Base-by-base conservation (phyloP, 2,329 filamentous ascomycete genomes). In the Hymenotorrendiella dingleyae region DNA sequence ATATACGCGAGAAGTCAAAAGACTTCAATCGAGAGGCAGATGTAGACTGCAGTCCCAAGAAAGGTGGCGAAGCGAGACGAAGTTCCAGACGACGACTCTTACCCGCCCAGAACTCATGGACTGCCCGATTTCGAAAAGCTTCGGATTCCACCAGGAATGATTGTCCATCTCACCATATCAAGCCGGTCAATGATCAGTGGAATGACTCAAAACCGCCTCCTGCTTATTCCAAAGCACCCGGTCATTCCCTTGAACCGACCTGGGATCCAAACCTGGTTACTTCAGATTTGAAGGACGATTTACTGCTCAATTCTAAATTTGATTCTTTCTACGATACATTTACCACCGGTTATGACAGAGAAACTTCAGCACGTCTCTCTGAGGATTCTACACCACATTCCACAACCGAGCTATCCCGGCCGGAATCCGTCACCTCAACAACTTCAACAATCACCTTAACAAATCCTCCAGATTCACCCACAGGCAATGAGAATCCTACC, bases 401-500 rank as follows among this genome's bases (percentile, higher is more conserved):
- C n/a, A n/a, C n/a, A n/a, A n/a, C n/a, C n/a, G n/a, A n/a, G n/a
- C n/a, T n/a, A n/a, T n/a, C n/a, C n/a, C n/a, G n/a, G n/a, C n/a
- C n/a, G n/a, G n/a, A n/a, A n/a, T n/a, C n/a, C n/a, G n/a, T n/a
- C n/a, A n/a, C n/a, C n/a, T n/a, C n/a, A n/a, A n/a, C n/a, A n/a
- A n/a, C n/a, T n/a, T n/a, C n/a, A n/a, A n/a, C n/a, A n/a, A n/a
- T n/a, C n/a, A n/a, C n/a, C n/a, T 3, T 29, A 38, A 12, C 30
- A 32, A 8, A 22, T 32, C 28, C 32, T 6, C 23, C 41, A 24
- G 30, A 30, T 10, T 43, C 40, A 11, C 42, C 42, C 7, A 47
- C 45, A 5, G 43, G 46, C 4, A 44, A 48, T 24, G 30, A 47
- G 12, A 42, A 42, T 8, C 38, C 47, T 16, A 23, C 36, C 6